Evolutionary conservation across 129 eudicot species (phyloP).

Genomic region (Pittosporum tobira): DNA sequence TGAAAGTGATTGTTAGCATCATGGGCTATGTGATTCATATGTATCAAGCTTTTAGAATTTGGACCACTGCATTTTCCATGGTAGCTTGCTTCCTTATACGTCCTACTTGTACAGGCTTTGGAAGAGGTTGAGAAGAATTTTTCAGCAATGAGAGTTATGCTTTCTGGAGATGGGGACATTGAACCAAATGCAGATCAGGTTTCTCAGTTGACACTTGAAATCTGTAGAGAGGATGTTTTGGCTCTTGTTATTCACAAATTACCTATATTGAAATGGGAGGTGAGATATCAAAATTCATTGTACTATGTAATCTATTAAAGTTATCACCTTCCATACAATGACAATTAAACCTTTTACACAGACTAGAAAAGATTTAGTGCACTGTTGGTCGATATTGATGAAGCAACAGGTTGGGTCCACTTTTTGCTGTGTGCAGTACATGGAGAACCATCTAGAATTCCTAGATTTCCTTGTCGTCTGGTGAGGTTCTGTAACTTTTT

Average conservation of each 20-base stretch:
- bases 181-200: constrained; percentile 83
- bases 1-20: neutral
- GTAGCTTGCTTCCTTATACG: neutral
- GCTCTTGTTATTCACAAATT: constrained; percentile 73
- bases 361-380: constrained; percentile 93
- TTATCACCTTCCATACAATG: neutral
- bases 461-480: constrained; percentile 86
- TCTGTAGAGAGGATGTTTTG: constrained; percentile 75
- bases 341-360: constrained; percentile 21
- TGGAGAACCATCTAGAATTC: constrained; percentile 83
- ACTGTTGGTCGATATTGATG: constrained; percentile 83
- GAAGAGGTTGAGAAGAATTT: constrained; percentile 96
- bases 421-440: constrained; percentile 61
- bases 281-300: constrained; percentile 17
- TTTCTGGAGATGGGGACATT: constrained; percentile 85
- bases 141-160: constrained; percentile 62
- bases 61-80: neutral
- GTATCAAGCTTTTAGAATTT: neutral
- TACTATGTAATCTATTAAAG: constrained; percentile 1
- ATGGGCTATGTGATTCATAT: neutral
- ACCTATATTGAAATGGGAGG: constrained; percentile 87
- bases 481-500: constrained; percentile 30
- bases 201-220: constrained; percentile 55
- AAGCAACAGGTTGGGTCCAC: constrained; percentile 82
- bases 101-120: constrained; percentile 45